Percentiles rank a stretch among this genome's conserved stretches.
These are phyloP conservation scores for Trichosporon faecale DNA, from an alignment of 1,284 basidiomycete species.

Conservation along the genomic window DNA sequence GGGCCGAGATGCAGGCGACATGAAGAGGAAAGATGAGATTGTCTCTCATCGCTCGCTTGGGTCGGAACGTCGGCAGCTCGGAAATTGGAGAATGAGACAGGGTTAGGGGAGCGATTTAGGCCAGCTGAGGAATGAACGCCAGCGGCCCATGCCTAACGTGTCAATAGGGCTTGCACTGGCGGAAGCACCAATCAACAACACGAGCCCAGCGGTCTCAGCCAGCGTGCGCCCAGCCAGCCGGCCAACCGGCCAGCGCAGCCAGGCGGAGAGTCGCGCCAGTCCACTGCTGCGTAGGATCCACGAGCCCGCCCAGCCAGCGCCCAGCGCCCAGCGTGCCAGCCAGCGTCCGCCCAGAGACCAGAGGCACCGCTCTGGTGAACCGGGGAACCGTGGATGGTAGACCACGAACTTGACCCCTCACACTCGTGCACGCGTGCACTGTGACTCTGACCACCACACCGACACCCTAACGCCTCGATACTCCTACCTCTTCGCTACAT, in stretches of 20 bases:
- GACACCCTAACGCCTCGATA: background rate
- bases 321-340: background rate
- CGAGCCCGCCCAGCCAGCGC: background rate
- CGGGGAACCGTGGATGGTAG: background rate
- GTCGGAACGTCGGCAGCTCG: background rate
- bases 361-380: conserved; percentile 1
- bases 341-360: background rate
- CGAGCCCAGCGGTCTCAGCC: background rate
- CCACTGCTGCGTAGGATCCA: background rate
- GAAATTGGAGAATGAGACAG: background rate
- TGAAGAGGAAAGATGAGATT: background rate
- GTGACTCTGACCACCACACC: conserved; percentile 1
- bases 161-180: background rate
- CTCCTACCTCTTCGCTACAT: background rate
- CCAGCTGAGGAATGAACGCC: conserved; percentile 5
- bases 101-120: background rate
- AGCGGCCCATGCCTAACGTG: background rate
- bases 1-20: background rate
- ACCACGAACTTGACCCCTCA: background rate
- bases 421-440: background rate
- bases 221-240: background rate
- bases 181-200: conserved; percentile 6
- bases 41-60: background rate
- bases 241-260: background rate
- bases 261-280: background rate